Evolutionary conservation across 1,284 basidiomycete species (phyloP), one percentile per base, ranked within the genome.

Genomic region (Takashimella tepidaria): DNA sequence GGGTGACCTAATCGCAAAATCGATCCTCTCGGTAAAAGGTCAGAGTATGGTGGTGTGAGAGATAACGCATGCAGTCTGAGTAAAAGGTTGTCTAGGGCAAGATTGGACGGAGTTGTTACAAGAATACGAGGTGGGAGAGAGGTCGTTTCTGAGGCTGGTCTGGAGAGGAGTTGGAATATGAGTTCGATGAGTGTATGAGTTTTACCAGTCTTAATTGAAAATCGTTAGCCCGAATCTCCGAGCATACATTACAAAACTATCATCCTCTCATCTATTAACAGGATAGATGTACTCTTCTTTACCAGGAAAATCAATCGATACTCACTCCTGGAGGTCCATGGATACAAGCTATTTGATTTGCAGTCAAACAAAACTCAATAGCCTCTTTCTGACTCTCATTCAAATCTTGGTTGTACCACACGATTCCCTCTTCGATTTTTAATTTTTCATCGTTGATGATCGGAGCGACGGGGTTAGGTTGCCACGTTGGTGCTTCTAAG

Each of bases 171-270:
- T 67, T 96, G 92, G 26, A 88, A 84, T 54, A 95, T 89, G 50
- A 93, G 82, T 69, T 96, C 92, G 40, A 95, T 85, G 10, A 96
- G 79, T 0, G 92, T 93, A 62, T 91, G 88, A 0, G 92, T 96
- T 77, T 96, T 96, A 5, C 92, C 92, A 0, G 91, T 92, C 56
- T 60, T 45, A 16, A 44, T 49, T n/a, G n/a, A n/a, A n/a, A n/a
- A n/a, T n/a, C n/a, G n/a, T n/a, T n/a, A n/a, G n/a, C n/a, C n/a
- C n/a, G n/a, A n/a, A n/a, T n/a, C n/a, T n/a, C n/a, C n/a, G n/a
- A n/a, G n/a, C n/a, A n/a, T n/a, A n/a, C n/a, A n/a, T n/a, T n/a
- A n/a, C n/a, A n/a, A n/a, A n/a, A n/a, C n/a, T n/a, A n/a, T n/a
- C n/a, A n/a, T n/a, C n/a, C n/a, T n/a, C n/a, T n/a, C n/a, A n/a